Conservation (phyloP, 2,329 filamentous ascomycete genomes). For the Diplodia sapinea region DNA sequence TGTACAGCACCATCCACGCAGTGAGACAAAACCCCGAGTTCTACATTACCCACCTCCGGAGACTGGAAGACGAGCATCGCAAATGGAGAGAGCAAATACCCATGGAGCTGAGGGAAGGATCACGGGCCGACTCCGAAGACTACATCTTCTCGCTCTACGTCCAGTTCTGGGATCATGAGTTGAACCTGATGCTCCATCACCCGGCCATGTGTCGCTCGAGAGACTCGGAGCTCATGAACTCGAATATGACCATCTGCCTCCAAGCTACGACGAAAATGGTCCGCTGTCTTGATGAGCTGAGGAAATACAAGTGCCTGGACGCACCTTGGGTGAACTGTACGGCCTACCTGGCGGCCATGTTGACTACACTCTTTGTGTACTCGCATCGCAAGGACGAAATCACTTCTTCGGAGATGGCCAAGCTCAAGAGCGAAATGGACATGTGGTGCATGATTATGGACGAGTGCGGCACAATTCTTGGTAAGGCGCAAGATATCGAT, state of each 20-base stretch:
- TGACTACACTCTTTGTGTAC: conserved; percentile 72
- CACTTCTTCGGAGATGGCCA: conserved; percentile 62
- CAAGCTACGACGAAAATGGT: conserved; percentile 70
- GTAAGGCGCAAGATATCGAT: conserved; percentile 53
- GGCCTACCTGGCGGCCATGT: conserved; percentile 74
- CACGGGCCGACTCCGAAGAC: conserved; percentile 53
- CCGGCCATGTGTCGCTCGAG: conserved; percentile 57
- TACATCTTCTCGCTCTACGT: conserved; percentile 57
- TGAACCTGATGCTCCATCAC: conserved; percentile 59
- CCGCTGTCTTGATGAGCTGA: conserved; percentile 63
- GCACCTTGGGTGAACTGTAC: conserved; percentile 79
- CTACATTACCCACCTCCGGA: conserved; percentile 68
- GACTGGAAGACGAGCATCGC: conserved; percentile 68
- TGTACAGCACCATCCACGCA: conserved; percentile 78
- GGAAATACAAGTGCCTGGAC: conserved; percentile 71
- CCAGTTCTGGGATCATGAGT: conserved; percentile 56
- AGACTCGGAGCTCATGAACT: conserved; percentile 66
- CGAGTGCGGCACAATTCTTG: conserved; percentile 69
- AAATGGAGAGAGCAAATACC: conserved; percentile 71
- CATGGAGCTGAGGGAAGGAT: conserved; percentile 60
- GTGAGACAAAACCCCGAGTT: conserved; percentile 66
- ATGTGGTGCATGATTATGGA: conserved; percentile 71
- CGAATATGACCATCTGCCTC: conserved; percentile 64
- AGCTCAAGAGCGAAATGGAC: conserved; percentile 71
- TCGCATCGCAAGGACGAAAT: conserved; percentile 70